Evolutionary conservation across 768 basidiomycete genomes (phyloP), one percentile per base, ranked within the genome.

Genomic region (Panellus pusillus): DNA sequence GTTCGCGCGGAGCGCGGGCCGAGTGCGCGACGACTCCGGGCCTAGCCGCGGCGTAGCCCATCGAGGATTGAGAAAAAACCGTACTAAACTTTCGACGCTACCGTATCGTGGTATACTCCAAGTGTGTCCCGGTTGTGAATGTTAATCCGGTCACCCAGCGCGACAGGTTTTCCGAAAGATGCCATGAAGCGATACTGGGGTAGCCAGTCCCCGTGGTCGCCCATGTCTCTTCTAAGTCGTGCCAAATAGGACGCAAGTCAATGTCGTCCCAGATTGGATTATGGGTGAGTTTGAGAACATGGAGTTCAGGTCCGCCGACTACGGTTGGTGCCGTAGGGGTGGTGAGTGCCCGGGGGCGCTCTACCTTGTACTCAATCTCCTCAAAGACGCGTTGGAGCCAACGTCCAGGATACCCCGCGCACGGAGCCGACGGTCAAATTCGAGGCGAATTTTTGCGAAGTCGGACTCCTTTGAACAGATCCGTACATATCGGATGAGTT

Each of bases 231-330:
- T 39, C 40, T 20, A 55, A 15, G 1, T 41, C 40, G 6, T 41
- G 46, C 47, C 47, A 55, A n/a, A 48, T 27, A 1, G 47, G 48
- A 15, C 6, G 15, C 20, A 55, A 38, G 6, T 48, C 12, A 20
- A 55, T 19, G 8, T 44, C 47, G 17, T 56, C 54, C 54, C 54
- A 56, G 3, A 28, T 18, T 32, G 44, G 50, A 45, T 52, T 52
- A 39, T 57, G 56, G 44, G 50, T 52, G 38, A 57, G 49, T 39
- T 57, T 57, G 50, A 57, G 56, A 12, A 57, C 57, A 29, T 58
- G 52, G 1, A 58, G 15, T 29, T 37, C 35, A 31, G 11, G 42
- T 28, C 15, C 20, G 14, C 43, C 56, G 3, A 17, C 39, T 4
- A 19, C 3, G 13, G 7, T n/a, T 40, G n/a, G 13, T 4, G 39